phyloP scores from a whole-genome alignment of 2,329 filamentous ascomycete species.

The Fusarium succisae region DNA sequence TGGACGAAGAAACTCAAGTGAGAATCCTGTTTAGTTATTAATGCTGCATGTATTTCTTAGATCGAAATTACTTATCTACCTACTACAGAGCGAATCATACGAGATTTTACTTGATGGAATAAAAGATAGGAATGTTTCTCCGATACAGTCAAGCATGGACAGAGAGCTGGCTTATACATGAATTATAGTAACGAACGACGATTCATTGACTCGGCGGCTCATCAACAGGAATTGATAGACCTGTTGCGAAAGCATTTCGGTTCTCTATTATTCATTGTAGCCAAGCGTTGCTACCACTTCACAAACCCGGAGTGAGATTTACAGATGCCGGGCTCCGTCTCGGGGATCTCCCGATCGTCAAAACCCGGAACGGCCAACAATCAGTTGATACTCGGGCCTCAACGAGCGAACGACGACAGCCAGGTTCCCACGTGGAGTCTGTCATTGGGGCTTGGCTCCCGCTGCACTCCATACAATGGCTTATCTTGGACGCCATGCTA shows the following conservation, averaged over 20 bases:
- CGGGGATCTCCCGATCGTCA: not conserved
- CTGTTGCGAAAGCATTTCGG: not conserved
- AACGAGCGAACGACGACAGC: slow-evolving; percentile 28
- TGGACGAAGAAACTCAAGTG: not conserved
- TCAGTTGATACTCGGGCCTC: not conserved
- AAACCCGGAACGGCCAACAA: not conserved
- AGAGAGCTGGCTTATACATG: not conserved
- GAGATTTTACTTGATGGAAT: too few relatives aligned
- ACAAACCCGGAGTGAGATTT: not conserved
- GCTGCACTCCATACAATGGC: slow-evolving; percentile 17
- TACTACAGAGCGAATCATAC: not conserved
- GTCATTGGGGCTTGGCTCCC: slow-evolving; percentile 34
- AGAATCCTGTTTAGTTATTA: not conserved
- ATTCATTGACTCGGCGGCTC: not conserved
- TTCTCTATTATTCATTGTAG: not conserved
- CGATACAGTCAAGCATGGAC: not conserved
- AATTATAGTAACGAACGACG: not conserved
- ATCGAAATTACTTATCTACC: not conserved
- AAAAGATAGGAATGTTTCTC: too few relatives aligned
- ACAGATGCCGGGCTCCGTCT: not conserved
- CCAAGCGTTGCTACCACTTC: not conserved
- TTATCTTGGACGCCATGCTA: not conserved
- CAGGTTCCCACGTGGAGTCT: slow-evolving; percentile 36
- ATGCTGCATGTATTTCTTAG: not conserved
- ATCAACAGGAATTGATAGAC: not conserved